Evolutionary conservation across 108 stramenopile genomes (phyloP), one percentile per base, ranked within the genome.

Genomic region (Discostella pseudostelligera): DNA sequence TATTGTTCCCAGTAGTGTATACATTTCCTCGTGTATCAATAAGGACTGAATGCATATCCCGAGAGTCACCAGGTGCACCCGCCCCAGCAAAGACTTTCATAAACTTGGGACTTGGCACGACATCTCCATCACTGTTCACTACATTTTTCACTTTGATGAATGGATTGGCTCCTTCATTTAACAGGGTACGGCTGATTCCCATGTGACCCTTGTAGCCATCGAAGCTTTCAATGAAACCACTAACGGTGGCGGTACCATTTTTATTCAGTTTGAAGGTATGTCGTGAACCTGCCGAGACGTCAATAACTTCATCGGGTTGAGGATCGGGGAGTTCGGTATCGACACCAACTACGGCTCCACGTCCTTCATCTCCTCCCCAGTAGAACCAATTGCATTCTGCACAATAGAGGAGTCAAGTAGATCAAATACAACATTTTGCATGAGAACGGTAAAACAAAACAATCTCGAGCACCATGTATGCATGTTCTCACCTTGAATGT

Each of bases 361-460:
- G 65, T 17, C 50, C 51, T 43, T 66, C 65, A 9, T 66, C 65
- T 24, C 50, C 65, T 43, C 65, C 65, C 65, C 65, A 66, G 39
- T 39, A 66, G 65, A 43, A 66, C 65, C 65, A 66, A 16, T 53
- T 26, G 12, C 65, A 66, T 39, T 26, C 55, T 32, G 32, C 32
- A 32, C 5, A n/a, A n/a, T n/a, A n/a, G n/a, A n/a, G n/a, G n/a
- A n/a, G n/a, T n/a, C n/a, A n/a, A n/a, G n/a, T n/a, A n/a, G n/a
- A n/a, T n/a, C n/a, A n/a, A n/a, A n/a, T n/a, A n/a, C n/a, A n/a
- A n/a, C n/a, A n/a, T n/a, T n/a, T n/a, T n/a, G n/a, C n/a, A n/a
- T n/a, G n/a, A n/a, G n/a, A n/a, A n/a, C n/a, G n/a, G n/a, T n/a
- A n/a, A n/a, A n/a, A n/a, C 8, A 13, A 36, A 35, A 54, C 16